Percentiles rank a stretch among this genome's conserved stretches.
Conservation (phyloP, 176 grass and related monocot species). For the Bolboschoenus planiculmis region DNA sequence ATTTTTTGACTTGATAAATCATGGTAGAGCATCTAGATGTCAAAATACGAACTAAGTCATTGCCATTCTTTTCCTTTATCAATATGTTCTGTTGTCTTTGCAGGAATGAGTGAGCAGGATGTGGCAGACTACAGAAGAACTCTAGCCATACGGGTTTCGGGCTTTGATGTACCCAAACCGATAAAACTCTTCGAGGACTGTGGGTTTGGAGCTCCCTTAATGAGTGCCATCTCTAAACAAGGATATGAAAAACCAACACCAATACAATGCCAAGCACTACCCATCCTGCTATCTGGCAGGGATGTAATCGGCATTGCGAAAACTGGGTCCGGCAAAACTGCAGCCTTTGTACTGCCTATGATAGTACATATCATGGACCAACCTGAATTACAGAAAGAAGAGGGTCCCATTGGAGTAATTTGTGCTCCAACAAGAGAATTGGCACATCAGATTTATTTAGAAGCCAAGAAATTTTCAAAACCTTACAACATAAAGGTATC, state of each 20-base stretch:
- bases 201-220: slow-evolving; percentile 62
- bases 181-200: slow-evolving; percentile 84
- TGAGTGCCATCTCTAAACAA: slow-evolving; percentile 89
- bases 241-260: slow-evolving; percentile 91
- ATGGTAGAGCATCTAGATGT: background rate
- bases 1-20: background rate
- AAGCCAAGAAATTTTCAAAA: slow-evolving; percentile 98
- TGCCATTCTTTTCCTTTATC: slow-evolving; percentile 17
- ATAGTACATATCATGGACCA: slow-evolving; percentile 99
- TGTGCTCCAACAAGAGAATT: slow-evolving; percentile 98
- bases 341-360: slow-evolving; percentile 97
- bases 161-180: slow-evolving; percentile 84
- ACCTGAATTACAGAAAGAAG: slow-evolving; percentile 94
- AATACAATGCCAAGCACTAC: slow-evolving; percentile 95
- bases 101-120: slow-evolving; percentile 79
- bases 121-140: slow-evolving; percentile 80
- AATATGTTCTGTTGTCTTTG: slow-evolving; percentile 25
- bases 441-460: slow-evolving; percentile 95
- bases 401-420: slow-evolving; percentile 90
- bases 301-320: slow-evolving; percentile 99
- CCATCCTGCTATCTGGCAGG: slow-evolving; percentile 83
- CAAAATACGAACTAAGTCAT: background rate
- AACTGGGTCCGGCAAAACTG: slow-evolving; percentile 99
- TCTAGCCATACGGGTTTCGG: slow-evolving; percentile 79
- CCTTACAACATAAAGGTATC: slow-evolving; percentile 84